Evolutionary conservation across 2,329 filamentous ascomycete species (phyloP), one percentile per base, ranked within the genome.

Genomic region (Colletotrichum sp.): DNA sequence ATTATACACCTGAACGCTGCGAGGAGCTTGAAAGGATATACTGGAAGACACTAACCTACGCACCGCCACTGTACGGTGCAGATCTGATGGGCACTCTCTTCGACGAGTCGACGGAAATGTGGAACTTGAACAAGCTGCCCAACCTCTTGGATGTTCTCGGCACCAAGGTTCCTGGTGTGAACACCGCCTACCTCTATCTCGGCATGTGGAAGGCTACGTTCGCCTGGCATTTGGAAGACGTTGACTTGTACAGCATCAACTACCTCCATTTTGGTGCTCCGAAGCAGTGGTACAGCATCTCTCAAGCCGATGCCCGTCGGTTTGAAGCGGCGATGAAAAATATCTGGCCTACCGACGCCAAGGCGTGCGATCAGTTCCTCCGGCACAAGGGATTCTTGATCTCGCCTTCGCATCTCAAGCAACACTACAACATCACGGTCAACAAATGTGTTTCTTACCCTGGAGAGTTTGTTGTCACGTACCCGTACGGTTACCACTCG

Each of bases 181-280:
- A 99, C 82, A 99, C 96, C 3, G 96, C 97, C 3, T 99, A 99
- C 82, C 91, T 99, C 3, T 99, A 99, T 82, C 89, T 99, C 75
- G 97, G 97, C 58, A 99, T 99, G 97, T 99, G 97, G 97, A 98
- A 98, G 85, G 96, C 97, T 15, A 98, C 97, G 0, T 99, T 99
- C 83, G 97, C 97, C 10, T 99, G 97, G 97, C 97, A 99, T 90
- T 87, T 99, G 69, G 97, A 99, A 83, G 97, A 99, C 83, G 96
- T 99, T 56, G 97, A 99, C 86, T 91, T 99, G 6, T 99, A 99
- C 91, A 98, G 96, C 84, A 99, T 99, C 89, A 99, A 99, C 87
- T 99, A 98, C 84, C 96, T 99, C 75, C 97, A 99, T 82, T 99
- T 99, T 83, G 97, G 97, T 70, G 97, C 97, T 2, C 97, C 97